Evolutionary conservation across 108 stramenopile genomes (phyloP).

Genomic region (Pseudonitzschia pungens): DNA sequence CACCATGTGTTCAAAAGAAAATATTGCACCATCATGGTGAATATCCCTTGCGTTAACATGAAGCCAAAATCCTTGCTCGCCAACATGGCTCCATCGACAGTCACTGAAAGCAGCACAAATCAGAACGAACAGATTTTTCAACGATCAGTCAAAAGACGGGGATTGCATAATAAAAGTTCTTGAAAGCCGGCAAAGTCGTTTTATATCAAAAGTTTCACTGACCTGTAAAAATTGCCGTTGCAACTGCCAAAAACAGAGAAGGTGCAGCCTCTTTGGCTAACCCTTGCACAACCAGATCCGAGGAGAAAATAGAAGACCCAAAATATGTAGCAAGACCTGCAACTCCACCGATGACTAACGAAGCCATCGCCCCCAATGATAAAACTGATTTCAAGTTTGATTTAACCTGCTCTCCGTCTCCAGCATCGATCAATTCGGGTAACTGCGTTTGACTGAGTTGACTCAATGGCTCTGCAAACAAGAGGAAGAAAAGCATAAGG

Average conservation of each 20-base stretch:
- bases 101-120: slow-evolving; percentile 18
- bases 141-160: slow-evolving; percentile 4
- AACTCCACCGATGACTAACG: slow-evolving; percentile 55
- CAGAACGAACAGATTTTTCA: not conserved
- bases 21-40: slow-evolving; percentile 57
- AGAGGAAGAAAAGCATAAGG: slow-evolving; percentile 67
- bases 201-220: not conserved
- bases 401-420: slow-evolving; percentile 36
- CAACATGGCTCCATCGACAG: slow-evolving; percentile 78
- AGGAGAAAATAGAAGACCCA: slow-evolving; percentile 61
- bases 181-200: not conserved
- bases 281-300: slow-evolving; percentile 58
- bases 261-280: slow-evolving; percentile 60
- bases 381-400: slow-evolving; percentile 68
- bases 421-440: slow-evolving; percentile 52
- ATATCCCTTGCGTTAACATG: slow-evolving; percentile 57
- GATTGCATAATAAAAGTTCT: not conserved
- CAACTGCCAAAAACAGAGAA: slow-evolving; percentile 63
- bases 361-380: slow-evolving; percentile 44
- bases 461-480: slow-evolving; percentile 80
- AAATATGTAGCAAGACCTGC: slow-evolving; percentile 45
- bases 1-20: slow-evolving; percentile 46
- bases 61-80: slow-evolving; percentile 80
- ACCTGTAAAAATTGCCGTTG: slow-evolving; percentile 57
- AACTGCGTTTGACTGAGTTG: slow-evolving; percentile 76